Evolutionary conservation across 345 rosid genomes (phyloP).

Genomic region (Melastoma malabathricum): DNA sequence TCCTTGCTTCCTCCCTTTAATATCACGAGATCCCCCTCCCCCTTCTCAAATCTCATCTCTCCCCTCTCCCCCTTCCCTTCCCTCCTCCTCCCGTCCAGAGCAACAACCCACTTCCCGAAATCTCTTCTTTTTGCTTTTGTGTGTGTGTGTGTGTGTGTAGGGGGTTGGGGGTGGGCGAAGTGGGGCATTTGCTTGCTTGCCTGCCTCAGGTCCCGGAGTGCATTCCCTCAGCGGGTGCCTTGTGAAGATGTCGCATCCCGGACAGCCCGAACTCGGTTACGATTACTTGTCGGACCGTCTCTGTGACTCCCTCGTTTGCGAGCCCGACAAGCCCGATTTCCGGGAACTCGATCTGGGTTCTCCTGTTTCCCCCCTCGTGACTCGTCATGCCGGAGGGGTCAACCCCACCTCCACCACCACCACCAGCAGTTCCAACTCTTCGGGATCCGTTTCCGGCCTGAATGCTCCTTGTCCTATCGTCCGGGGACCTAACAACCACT

Average conservation of each 20-base stretch:
- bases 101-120: no score
- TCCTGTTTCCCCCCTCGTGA: slow-evolving; percentile 62
- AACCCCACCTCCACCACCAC: slow-evolving; percentile 10
- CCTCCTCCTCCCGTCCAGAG: no score
- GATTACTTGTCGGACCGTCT: slow-evolving; percentile 35
- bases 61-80: no score
- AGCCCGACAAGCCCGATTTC: slow-evolving; percentile 74
- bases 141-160: no score
- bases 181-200: no score
- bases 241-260: neutral
- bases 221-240: neutral
- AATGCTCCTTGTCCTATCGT: slow-evolving; percentile 10
- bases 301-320: slow-evolving; percentile 31
- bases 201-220: no score
- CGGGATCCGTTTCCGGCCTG: slow-evolving; percentile 41
- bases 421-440: slow-evolving; percentile 33
- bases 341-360: slow-evolving; percentile 78
- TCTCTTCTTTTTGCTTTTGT: no score
- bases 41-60: no score
- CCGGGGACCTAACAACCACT: slow-evolving; percentile 18
- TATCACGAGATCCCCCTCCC: no score
- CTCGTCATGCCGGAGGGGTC: slow-evolving; percentile 18
- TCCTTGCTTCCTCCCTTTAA: no score
- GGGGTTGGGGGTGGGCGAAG: no score
- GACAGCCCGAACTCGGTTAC: neutral